phyloP scores from a whole-genome alignment of 352 stramenopile genomes.

The Phytophthora pisi region DNA sequence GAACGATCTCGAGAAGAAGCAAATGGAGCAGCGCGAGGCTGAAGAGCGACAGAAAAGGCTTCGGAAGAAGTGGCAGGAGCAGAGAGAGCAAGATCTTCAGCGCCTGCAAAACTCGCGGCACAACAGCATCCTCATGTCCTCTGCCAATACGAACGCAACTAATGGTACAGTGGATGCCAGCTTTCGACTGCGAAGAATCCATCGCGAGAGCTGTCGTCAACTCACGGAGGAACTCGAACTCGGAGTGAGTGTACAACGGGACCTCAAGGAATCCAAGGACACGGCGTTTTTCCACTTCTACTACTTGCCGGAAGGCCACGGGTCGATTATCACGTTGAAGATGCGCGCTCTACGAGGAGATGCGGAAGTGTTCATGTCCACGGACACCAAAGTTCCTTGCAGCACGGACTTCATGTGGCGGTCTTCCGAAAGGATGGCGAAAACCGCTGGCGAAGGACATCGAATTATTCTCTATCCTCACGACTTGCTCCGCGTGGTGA shows the following conservation, averaged over 20 bases:
- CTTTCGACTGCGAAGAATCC: slow-evolving; percentile 57
- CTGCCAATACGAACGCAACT: slow-evolving; percentile 1
- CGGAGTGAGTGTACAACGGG: slow-evolving; percentile 45
- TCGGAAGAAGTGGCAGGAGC: slow-evolving; percentile 68
- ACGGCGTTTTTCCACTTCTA: slow-evolving; percentile 66
- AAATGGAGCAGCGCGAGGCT: slow-evolving; percentile 45
- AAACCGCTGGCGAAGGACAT: slow-evolving; percentile 31
- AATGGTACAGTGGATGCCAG: slow-evolving; percentile 22
- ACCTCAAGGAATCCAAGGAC: slow-evolving; percentile 27
- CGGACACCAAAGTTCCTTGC: slow-evolving; percentile 67
- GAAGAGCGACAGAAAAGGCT: slow-evolving; percentile 61
- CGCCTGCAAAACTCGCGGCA: slow-evolving; percentile 42
- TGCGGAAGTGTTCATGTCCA: slow-evolving; percentile 73
- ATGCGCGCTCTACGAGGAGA: slow-evolving; percentile 53
- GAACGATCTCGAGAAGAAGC: slow-evolving; percentile 45
- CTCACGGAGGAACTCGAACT: slow-evolving; percentile 56
- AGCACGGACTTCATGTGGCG: slow-evolving; percentile 77
- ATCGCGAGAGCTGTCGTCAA: slow-evolving; percentile 58
- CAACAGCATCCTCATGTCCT: slow-evolving; percentile 5
- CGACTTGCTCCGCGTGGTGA: slow-evolving; percentile 38
- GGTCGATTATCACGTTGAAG: slow-evolving; percentile 66
- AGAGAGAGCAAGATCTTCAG: slow-evolving; percentile 53
- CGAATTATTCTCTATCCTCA: slow-evolving; percentile 67
- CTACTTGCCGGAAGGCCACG: slow-evolving; percentile 40
- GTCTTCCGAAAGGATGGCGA: slow-evolving; percentile 29